Base-by-base conservation (phyloP, 2,329 filamentous ascomycete genomes). In the Xylaria sp. region DNA sequence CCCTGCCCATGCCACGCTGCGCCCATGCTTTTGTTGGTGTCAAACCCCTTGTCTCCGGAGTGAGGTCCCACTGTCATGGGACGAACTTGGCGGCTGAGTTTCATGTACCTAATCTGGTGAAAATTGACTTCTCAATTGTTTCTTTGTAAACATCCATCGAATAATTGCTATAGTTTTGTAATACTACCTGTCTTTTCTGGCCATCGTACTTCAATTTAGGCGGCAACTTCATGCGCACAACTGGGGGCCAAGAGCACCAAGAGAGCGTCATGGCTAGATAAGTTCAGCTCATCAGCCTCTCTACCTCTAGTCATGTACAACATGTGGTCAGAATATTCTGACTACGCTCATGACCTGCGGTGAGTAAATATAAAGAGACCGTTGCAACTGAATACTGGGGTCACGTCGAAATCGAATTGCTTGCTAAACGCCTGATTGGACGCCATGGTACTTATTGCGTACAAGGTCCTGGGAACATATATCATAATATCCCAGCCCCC, bases 391-490 rank as follows among this genome's bases (percentile, higher is more conserved):
- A 63, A 57, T 49, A 51, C 40, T 56, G 58, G 63, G 40, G 56
- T 63, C 63, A 60, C 65, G 33, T 62, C 53, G 23, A 65, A 56
- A 63, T 65, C 48, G 63, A 56, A 48, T 68, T 70, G 66, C 69
- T 70, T 61, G 63, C 62, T 71, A 23, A 57, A 62, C 56, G 65
- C 65, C 67, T 69, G 6, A 69, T 71, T 71, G 67, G 66, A 66
- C 67, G 61, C 64, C 62, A 67, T 73, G 66, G 66, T 69, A 72
- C 72, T 28, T 74, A 73, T 72, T 67, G 71, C 69, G 74, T 68
- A 68, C 70, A 69, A 60, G 44, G 67, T 59, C 58, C 65, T 58
- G 66, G 71, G 72, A 56, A 56, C 49, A 23, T 20, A 60, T 61
- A 44, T 71, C 28, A 54, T 71, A 49, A 54, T 69, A 72, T 60